A percentile compares a stretch with the other conserved stretches of the same genome.
These are phyloP conservation scores for Eimeria praecox DNA, from an alignment of 169 alveolate species.

Conservation along the genomic window DNA sequence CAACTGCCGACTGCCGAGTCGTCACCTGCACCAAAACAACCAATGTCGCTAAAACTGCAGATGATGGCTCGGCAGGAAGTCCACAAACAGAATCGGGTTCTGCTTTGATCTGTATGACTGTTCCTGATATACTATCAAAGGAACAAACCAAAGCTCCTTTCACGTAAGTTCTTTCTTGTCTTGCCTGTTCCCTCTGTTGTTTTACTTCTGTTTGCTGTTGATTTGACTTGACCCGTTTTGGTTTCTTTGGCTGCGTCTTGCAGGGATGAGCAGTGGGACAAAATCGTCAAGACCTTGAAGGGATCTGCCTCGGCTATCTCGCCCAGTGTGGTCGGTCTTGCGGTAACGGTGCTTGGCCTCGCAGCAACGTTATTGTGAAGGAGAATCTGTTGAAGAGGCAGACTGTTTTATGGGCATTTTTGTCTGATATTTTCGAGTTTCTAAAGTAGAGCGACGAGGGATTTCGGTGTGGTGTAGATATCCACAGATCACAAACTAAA, in stretches of 20 bases:
- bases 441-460: no score
- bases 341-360: not conserved
- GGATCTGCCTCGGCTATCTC: not conserved
- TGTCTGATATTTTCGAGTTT: no score
- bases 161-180: not conserved
- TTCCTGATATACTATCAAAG: not conserved
- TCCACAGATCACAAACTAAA: no score
- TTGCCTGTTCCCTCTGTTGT: not conserved
- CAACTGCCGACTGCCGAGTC: not conserved
- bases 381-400: not conserved
- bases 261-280: slow-evolving; percentile 2
- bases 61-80: not conserved
- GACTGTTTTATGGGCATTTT: not conserved
- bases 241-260: not conserved
- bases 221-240: not conserved
- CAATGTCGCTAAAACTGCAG: no score
- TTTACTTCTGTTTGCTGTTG: not conserved
- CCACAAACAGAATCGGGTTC: no score
- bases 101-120: not conserved
- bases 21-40: not conserved
- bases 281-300: not conserved
- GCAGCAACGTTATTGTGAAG: not conserved
- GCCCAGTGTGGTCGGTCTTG: not conserved
- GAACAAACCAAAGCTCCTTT: not conserved
- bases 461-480: no score